phyloP scores from a whole-genome alignment of 2,329 filamentous ascomycete species.

The Dendryphion nanum region DNA sequence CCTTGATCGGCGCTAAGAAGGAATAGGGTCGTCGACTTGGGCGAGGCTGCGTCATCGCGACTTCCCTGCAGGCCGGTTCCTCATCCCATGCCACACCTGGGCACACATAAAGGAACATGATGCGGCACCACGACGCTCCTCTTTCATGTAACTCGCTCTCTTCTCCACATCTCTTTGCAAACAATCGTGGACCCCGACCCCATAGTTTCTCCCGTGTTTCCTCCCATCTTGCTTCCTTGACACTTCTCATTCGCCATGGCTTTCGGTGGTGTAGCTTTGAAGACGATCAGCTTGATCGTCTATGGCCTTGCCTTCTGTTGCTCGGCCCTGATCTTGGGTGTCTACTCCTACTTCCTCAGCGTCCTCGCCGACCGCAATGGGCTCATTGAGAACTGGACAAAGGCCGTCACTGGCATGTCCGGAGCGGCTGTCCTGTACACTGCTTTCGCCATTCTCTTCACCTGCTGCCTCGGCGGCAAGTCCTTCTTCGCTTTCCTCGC shows the following conservation, averaged over 20 bases:
- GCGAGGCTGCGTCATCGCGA: too few species aligned
- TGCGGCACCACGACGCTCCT: too few species aligned
- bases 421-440: conserved; percentile 75
- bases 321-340: conserved; percentile 69
- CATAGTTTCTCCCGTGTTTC: conserved; percentile 1
- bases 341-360: conserved; percentile 80
- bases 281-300: conserved; percentile 67
- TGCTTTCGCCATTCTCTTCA: conserved; percentile 67
- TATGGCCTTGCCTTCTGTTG: conserved; percentile 73
- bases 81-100: too few species aligned
- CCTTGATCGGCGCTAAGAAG: too few species aligned
- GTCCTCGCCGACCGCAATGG: conserved; percentile 65
- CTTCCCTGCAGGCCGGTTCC: too few species aligned
- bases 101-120: too few species aligned
- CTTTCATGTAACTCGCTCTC: too few species aligned
- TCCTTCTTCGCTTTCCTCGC: conserved; percentile 70
- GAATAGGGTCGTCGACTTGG: too few species aligned
- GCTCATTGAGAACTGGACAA: conserved; percentile 62
- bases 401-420: conserved; percentile 70
- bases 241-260: conserved; percentile 51
- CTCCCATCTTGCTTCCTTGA: conserved; percentile 1
- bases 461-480: conserved; percentile 77
- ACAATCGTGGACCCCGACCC: too few species aligned
- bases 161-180: too few species aligned
- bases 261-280: conserved; percentile 62